Conservation (phyloP, 83 land plant genomes). For the Picea mariana region DNA sequence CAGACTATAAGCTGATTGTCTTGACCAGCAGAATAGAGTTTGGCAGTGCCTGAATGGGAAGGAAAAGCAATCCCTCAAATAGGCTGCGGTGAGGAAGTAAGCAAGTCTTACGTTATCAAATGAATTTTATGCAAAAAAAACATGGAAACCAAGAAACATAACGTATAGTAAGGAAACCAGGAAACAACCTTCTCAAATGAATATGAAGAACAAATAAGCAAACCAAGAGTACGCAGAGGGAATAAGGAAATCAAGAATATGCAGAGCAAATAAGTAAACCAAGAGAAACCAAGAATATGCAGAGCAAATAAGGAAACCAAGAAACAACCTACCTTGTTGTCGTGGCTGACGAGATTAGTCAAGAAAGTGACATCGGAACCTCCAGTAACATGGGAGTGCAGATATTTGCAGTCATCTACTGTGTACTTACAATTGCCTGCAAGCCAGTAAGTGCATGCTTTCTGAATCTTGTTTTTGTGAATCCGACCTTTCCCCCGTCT, state of each 20-base stretch:
- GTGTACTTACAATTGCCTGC: slow-evolving; percentile 70
- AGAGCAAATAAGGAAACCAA: no score
- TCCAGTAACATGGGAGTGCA: slow-evolving; percentile 38
- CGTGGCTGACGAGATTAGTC: slow-evolving; percentile 83
- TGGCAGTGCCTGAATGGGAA: slow-evolving; percentile 53
- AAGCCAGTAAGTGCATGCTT: slow-evolving; percentile 11
- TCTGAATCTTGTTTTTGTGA: no score
- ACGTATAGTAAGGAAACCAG: no score
- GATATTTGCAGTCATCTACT: slow-evolving; percentile 55
- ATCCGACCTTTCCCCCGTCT: no score
- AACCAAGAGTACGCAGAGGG: no score
- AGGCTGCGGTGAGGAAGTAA: slow-evolving; percentile 40
- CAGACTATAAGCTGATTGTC: slow-evolving; percentile 39
- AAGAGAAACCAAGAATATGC: no score
- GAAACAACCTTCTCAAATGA: no score
- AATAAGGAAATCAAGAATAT: no score
- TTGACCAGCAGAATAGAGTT: slow-evolving; percentile 86
- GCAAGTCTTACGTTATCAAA: neutral
- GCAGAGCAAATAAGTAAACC: no score
- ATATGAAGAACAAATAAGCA: no score
- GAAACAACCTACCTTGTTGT: slow-evolving; percentile 44
- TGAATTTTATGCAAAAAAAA: no score
- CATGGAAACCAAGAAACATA: no score
- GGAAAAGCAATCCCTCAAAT: slow-evolving; percentile 79
- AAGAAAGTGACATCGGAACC: slow-evolving; percentile 56